Evolutionary conservation across 2,329 filamentous ascomycete species (phyloP), one percentile per base, ranked within the genome.

Genomic region (Alternaria arborescens): DNA sequence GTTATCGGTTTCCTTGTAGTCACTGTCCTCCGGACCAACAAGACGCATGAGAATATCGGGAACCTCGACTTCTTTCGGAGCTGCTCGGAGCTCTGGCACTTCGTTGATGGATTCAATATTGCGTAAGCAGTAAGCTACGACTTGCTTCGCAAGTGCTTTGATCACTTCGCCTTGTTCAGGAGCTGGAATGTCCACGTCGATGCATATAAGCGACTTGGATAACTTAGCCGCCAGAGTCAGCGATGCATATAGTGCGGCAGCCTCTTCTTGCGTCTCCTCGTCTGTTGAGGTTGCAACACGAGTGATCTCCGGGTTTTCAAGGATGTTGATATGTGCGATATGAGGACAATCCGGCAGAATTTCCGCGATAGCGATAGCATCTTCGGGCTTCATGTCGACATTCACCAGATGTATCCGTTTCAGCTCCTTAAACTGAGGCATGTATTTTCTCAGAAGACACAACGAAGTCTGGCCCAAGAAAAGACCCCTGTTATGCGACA

Each of bases 161-260:
- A 97, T 91, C 24, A 97, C 87, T 76, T 97, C 95, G 55, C 91
- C 92, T n/a, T 91, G 91, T 57, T 92, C 89, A 22, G 89, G 84
- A 32, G 86, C 89, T 0, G 94, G 95, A 2, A 96, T 89, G 69
- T 98, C 94, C 60, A 98, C 92, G 74, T 98, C 95, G 61, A 99
- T 87, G 60, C 93, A 94, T 30, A 98, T 89, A 32, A 99, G 86
- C 14, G 90, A 91, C 52, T 88, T 87, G 1, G 93, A 97, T 0
- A 97, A 87, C 54, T 94, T 88, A 1, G 93, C 90, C 0, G 94
- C 94, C 5, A 93, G 91, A 81, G 97, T 90, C 20, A 98, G 84
- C 2, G 94, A 97, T 1, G 95, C 93, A 76, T 97, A 98, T 7
- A 98, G 81, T 1, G 95, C 95, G 70, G 92, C 97, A 1, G 95